Evolutionary conservation across 148 eudicot species (phyloP), one percentile per base, ranked within the genome.

Genomic region (Rhododendron kiyosumense): DNA sequence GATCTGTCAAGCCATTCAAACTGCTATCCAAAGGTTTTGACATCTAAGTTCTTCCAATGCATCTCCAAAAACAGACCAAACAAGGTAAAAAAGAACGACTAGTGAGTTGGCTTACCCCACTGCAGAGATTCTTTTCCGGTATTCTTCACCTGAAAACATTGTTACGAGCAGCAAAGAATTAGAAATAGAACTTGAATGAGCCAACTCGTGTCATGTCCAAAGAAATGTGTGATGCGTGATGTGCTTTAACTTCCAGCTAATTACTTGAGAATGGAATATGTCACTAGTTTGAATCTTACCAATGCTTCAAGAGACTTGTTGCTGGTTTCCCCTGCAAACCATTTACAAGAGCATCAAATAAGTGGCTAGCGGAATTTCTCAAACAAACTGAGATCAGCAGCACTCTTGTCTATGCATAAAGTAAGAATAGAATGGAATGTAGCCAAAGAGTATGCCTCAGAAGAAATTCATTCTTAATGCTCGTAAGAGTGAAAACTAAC

Each of bases 111-210:
- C 87, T 90, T 92, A 96, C 99, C 99, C 99, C 99, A 97, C 32
- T 97, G 99, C 73, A 97, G 17, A 14, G 98, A 91, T 88, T 97
- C 99, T 85, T 94, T 96, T 85, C 98, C 98, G 3, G 96, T 91
- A 81, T 84, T 91, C 88, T 92, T 97, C 36, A 96, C 98, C 99
- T 95, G 93, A 22, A 82, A 85, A 5, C 75, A 71, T 71, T 30
- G 48, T 18, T 6, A 43, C 9, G 41, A 36, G 48, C 10, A 82
- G 74, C 51, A 15, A 57, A 59, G 51, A 82, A 61, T 57, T 57
- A 81, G 3, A 81, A 52, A n/a, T 26, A 14, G 32, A 18, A n/a
- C 7, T 1, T 7, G 13, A 81, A 79, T 26, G 8, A 57, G 18
- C 73, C 41, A 82, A 18, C 74, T 65, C 7, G 7, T 30, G 75